Evolutionary conservation across 805 yeast species (phyloP), one percentile per base, ranked within the genome.

Genomic region (Maudiozyma serrabonitensis): DNA sequence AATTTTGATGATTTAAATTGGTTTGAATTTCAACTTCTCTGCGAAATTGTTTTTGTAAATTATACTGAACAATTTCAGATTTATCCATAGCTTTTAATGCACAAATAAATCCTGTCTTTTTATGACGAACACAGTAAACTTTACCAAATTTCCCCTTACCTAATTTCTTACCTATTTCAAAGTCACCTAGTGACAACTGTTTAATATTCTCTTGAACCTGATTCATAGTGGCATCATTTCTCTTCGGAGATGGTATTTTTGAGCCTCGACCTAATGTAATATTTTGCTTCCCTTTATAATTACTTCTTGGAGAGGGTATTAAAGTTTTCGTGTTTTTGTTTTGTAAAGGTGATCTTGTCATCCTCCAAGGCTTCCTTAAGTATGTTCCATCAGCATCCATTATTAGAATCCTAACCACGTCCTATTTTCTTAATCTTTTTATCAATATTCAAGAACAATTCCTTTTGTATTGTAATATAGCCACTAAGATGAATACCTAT

Each of bases 101-200:
- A 64, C 95, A 87, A 1, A 91, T 74, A 61, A 79, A 86, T 1
- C 95, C 95, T 0, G 87, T 76, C 35, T 69, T 60, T 55, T 78
- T 81, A 63, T 89, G 96, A 49, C 76, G 75, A 8, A 84, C 97
- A 62, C 96, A 86, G 66, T 88, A 90, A 1, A 93, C 98, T 58
- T 80, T 81, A 8, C 99, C 99, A 59, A 90, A 82, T 64, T 89
- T 88, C 6, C 99, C 99, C 62, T 87, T 88, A 0, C 98, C 99
- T 45, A 91, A 73, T 50, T 84, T 81, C 48, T 82, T 77, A 16
- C 97, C 98, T 41, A 91, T 75, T 56, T 89, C 96, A 67, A 91
- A 91, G 61, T 87, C 93, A 28, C 57, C 55, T 46, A 61, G 53
- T 19, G 57, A 51, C 45, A 60, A 19, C 2, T 48, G 21, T 46